These are phyloP conservation scores for Apiospora marii DNA, from an alignment of 2,329 filamentous ascomycete genomes.

Conservation along the genomic window DNA sequence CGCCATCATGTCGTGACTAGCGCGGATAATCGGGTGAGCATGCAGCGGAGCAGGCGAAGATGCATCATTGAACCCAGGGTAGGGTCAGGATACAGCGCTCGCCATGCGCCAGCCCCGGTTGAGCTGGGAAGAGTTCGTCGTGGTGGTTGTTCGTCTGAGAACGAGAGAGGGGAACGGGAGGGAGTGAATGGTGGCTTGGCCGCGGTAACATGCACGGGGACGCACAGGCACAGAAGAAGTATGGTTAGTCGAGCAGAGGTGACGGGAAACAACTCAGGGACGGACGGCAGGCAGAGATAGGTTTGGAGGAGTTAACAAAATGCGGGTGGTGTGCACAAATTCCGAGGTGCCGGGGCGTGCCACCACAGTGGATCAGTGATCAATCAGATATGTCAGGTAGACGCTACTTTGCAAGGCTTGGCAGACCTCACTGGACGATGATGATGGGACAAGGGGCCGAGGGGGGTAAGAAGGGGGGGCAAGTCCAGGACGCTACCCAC, in stretches of 20 bases:
- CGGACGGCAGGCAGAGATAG: conserved; percentile 16
- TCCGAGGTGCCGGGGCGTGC: conserved; percentile 21
- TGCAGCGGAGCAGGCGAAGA: conserved; percentile 18
- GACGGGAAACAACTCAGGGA: conserved; percentile 17
- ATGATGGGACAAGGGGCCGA: conserved; percentile 14
- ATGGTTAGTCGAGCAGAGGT: conserved; percentile 14
- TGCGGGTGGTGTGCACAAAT: conserved; percentile 21
- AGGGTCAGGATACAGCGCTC: conserved; percentile 22
- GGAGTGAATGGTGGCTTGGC: conserved; percentile 9
- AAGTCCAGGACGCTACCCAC: conserved; percentile 13
- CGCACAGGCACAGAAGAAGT: conserved; percentile 17
- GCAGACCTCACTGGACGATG: conserved; percentile 16
- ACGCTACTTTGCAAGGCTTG: conserved; percentile 15
- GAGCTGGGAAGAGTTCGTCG: conserved; percentile 17
- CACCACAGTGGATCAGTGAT: conserved; percentile 22
- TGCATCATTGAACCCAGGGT: conserved; percentile 24
- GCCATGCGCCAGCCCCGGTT: conserved; percentile 23
- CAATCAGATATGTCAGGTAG: conserved; percentile 21
- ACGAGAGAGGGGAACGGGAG: not conserved
- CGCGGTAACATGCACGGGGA: conserved; percentile 16
- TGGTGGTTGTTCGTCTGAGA: conserved; percentile 9
- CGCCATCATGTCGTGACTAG: conserved; percentile 24
- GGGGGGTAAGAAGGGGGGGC: not conserved
- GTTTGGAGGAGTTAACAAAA: conserved; percentile 20
- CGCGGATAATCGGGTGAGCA: conserved; percentile 2